phyloP scores from a whole-genome alignment of 257 asterid species.

The Solanum peruvianum region DNA sequence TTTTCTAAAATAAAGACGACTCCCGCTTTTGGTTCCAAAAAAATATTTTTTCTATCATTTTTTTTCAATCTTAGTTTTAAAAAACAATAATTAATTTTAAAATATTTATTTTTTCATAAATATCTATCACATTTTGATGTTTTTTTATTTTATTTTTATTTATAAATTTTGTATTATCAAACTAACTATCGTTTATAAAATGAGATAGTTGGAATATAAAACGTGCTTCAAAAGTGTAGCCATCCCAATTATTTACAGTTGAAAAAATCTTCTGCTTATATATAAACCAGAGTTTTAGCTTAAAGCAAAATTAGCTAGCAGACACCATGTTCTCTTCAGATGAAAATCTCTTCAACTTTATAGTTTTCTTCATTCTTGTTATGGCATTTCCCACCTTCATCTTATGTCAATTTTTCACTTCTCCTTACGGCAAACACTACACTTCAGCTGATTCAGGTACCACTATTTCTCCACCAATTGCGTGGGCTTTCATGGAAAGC shows the following conservation, averaged over 20 bases:
- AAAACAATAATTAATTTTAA: no score
- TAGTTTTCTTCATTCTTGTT: conserved; percentile 19
- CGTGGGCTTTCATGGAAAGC: conserved; percentile 68
- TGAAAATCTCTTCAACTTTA: conserved; percentile 13
- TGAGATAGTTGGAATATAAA: not conserved
- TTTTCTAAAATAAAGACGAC: no score
- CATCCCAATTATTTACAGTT: not conserved
- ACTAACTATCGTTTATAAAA: no score
- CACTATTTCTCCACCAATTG: conserved; percentile 40
- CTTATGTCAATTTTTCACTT: conserved; percentile 39
- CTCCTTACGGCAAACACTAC: conserved; percentile 59
- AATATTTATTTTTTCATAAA: no score
- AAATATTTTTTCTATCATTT: no score
- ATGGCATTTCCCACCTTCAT: conserved; percentile 33
- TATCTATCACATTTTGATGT: no score
- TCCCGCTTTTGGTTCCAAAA: no score
- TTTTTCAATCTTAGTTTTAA: no score
- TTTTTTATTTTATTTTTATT: no score
- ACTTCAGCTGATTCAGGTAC: conserved; percentile 45
- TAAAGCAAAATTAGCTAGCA: no score
- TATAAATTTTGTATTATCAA: no score
- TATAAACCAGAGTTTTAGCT: not conserved
- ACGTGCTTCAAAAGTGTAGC: not conserved
- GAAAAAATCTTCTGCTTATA: no score
- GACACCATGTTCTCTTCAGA: conserved; percentile 23